These are phyloP conservation scores for Talaromyces liani DNA, from an alignment of 495 filamentous ascomycete species.

Conservation along the genomic window DNA sequence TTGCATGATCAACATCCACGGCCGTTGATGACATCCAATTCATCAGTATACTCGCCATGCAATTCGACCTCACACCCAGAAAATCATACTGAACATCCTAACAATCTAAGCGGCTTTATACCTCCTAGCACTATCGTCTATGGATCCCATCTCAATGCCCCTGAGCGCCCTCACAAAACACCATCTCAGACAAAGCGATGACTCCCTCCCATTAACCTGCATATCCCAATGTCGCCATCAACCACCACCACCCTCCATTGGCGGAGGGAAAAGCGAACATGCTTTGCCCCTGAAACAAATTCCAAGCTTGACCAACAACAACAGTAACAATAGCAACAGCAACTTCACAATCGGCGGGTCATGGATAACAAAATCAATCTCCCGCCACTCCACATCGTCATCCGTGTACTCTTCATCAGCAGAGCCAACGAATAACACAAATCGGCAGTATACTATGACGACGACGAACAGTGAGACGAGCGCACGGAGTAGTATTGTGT, in stretches of 20 bases:
- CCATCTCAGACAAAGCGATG: neutral
- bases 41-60: too few relatives aligned
- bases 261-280: too few relatives aligned
- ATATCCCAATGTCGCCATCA: neutral
- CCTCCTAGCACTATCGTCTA: neutral
- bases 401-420: constrained; percentile 3
- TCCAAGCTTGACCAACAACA: neutral
- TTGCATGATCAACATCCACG: too few relatives aligned
- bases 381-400: neutral
- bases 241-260: neutral
- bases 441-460: neutral
- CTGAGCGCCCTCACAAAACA: neutral
- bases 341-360: neutral
- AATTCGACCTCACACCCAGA: neutral
- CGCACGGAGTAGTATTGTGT: neutral
- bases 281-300: neutral
- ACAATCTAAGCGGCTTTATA: neutral
- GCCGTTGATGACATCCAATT: too few relatives aligned
- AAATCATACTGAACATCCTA: neutral
- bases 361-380: neutral
- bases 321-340: neutral
- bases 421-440: neutral
- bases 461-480: neutral
- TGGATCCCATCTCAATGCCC: neutral
- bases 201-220: neutral